Evolutionary conservation across 2,329 filamentous ascomycete species (phyloP).

Genomic region (Talaromyces sp.): DNA sequence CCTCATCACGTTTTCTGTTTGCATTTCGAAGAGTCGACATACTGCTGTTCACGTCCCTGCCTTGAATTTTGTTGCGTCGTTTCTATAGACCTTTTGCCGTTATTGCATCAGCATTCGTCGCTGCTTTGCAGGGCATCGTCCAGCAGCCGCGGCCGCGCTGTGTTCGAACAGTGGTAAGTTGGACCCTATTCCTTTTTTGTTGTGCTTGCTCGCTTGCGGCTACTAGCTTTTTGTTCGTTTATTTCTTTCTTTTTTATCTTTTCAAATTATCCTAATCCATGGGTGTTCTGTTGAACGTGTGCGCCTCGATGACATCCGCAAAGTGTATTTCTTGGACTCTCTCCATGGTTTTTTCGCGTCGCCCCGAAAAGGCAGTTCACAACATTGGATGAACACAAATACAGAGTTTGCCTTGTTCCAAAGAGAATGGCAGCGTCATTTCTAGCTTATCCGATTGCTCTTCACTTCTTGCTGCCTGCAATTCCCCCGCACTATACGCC

Average conservation of each 20-base stretch:
- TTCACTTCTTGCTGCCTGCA: conserved; percentile 7
- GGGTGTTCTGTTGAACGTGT: conserved; percentile 1
- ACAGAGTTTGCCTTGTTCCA: conserved; percentile 4
- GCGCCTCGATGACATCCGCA: neutral
- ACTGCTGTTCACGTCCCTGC: neutral
- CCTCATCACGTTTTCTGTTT: neutral
- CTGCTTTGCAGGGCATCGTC: conserved; percentile 8
- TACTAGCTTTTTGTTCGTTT: neutral
- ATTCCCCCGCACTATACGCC: conserved; percentile 2
- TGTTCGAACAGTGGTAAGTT: conserved; percentile 6
- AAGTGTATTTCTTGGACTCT: conserved; percentile 4
- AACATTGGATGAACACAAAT: neutral
- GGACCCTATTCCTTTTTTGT: neutral
- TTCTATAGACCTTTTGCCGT: conserved; percentile 9
- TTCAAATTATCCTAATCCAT: neutral
- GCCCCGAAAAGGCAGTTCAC: neutral
- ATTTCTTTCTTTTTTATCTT: too few relatives aligned
- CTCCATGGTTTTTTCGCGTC: conserved; percentile 5
- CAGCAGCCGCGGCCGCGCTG: conserved; percentile 3
- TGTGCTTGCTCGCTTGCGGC: conserved; percentile 1
- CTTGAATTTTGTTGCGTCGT: neutral
- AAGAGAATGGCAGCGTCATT: conserved; percentile 10
- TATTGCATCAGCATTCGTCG: conserved; percentile 8
- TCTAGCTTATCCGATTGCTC: conserved; percentile 4
- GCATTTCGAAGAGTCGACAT: neutral